phyloP scores from a whole-genome alignment of 1,284 basidiomycete species.

The Naganishia albida region DNA sequence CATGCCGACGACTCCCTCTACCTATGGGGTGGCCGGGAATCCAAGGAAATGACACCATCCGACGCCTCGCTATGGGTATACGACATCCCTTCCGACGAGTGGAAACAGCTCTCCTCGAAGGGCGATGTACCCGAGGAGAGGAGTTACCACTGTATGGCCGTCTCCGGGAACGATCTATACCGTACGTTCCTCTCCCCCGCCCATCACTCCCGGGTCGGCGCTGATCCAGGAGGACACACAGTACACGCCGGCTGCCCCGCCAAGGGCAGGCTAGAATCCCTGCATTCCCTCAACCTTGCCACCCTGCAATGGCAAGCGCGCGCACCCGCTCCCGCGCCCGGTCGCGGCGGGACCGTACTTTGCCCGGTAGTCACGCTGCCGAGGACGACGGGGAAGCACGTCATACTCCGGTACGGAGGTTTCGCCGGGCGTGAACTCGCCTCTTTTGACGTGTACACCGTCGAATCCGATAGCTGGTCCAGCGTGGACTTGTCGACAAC shows the following conservation, averaged over 20 bases:
- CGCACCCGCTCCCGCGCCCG: conserved; percentile 41
- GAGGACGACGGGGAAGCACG: not conserved
- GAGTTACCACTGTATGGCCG: conserved; percentile 37
- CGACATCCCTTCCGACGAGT: conserved; percentile 8
- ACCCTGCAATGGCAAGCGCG: conserved; percentile 35
- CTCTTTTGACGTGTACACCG: conserved; percentile 38
- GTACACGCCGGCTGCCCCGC: conserved; percentile 48
- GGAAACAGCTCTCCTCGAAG: not conserved
- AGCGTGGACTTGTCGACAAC: not conserved
- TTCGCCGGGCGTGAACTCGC: conserved; percentile 29
- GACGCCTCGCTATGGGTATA: conserved; percentile 24
- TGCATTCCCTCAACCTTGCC: conserved; percentile 39
- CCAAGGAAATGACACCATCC: conserved; percentile 43
- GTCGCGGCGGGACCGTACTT: conserved; percentile 45
- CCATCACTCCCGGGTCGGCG: not conserved
- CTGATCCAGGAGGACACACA: conserved; percentile 1
- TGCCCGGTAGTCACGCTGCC: conserved; percentile 14
- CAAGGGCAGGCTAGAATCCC: conserved; percentile 37
- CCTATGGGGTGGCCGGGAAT: conserved; percentile 47
- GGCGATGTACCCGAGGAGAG: conserved; percentile 28
- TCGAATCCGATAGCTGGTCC: not conserved
- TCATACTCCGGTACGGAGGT: conserved; percentile 27
- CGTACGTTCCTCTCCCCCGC: conserved; percentile 2
- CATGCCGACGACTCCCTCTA: conserved; percentile 35
- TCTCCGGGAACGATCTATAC: conserved; percentile 5